Percentiles rank a stretch among this genome's conserved stretches.
Conservation (phyloP, 441 rosid species). For the Populus hybrid region DNA sequence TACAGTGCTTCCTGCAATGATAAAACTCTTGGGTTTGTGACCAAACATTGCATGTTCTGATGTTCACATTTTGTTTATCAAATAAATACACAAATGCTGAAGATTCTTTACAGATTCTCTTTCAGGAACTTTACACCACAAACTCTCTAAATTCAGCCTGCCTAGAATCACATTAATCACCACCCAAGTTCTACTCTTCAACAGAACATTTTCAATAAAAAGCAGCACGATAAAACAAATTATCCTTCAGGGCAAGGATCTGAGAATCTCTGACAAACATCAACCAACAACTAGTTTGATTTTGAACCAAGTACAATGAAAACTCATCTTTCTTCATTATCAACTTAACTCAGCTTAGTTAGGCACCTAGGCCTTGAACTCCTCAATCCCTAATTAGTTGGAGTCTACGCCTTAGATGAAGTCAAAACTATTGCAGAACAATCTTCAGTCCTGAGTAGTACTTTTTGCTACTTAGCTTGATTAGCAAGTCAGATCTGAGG, state of each 20-base stretch:
- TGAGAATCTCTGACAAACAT: neutral
- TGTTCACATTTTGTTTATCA: too few species aligned
- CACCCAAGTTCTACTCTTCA: neutral
- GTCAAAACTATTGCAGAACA: neutral
- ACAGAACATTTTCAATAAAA: neutral
- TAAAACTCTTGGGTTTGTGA: too few species aligned
- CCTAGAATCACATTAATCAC: neutral
- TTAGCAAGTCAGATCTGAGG: neutral
- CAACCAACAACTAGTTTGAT: neutral
- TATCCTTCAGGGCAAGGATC: neutral
- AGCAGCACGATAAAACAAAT: neutral
- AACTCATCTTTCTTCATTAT: neutral
- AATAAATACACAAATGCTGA: too few species aligned
- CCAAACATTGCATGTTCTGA: too few species aligned
- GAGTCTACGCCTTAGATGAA: neutral
- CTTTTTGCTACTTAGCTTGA: neutral
- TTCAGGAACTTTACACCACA: too few species aligned
- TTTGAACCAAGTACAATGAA: neutral
- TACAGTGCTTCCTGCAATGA: too few species aligned
- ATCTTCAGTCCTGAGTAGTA: neutral
- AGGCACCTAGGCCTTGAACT: neutral
- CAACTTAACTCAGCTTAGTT: neutral
- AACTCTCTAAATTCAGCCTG: neutral
- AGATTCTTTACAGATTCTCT: too few species aligned
- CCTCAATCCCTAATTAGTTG: neutral